A percentile compares a stretch with the other conserved stretches of the same genome.
These are phyloP conservation scores for Excoecaria cochinchinensis DNA, from an alignment of 345 rosid genomes.

Conservation along the genomic window DNA sequence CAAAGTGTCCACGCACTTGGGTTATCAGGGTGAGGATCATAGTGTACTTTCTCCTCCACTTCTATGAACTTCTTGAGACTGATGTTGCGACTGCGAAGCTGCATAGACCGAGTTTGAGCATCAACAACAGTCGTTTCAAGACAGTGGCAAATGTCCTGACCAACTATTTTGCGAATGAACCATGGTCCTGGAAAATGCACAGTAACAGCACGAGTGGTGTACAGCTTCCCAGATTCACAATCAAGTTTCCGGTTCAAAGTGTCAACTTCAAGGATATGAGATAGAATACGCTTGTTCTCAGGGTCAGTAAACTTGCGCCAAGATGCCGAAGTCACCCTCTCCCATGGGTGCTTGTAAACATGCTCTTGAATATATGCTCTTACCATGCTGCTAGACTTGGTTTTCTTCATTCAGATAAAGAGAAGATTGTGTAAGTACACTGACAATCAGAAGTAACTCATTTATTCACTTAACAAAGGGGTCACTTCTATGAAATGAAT, in stretches of 20 bases:
- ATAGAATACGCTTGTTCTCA: slow-evolving; percentile 78
- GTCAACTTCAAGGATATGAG: slow-evolving; percentile 84
- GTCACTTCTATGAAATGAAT: not conserved
- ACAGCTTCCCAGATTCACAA: slow-evolving; percentile 61
- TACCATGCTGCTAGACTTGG: slow-evolving; percentile 42
- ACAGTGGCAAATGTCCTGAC: slow-evolving; percentile 95
- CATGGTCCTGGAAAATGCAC: slow-evolving; percentile 94
- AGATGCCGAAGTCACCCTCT: slow-evolving; percentile 90
- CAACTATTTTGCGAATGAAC: slow-evolving; percentile 74
- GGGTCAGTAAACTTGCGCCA: slow-evolving; percentile 97
- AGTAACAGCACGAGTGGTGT: slow-evolving; percentile 82
- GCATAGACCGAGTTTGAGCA: slow-evolving; percentile 75
- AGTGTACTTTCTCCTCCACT: slow-evolving; percentile 83
- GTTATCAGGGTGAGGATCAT: slow-evolving; percentile 86
- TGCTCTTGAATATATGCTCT: slow-evolving; percentile 88
- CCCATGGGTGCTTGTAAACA: slow-evolving; percentile 96
- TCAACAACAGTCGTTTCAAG: slow-evolving; percentile 91
- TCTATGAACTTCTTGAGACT: slow-evolving; percentile 88
- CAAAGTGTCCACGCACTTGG: slow-evolving; percentile 79
- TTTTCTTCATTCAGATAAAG: slow-evolving; percentile 2
- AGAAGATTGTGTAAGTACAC: not conserved
- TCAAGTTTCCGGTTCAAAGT: slow-evolving; percentile 75
- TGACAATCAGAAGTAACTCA: not conserved
- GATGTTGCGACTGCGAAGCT: slow-evolving; percentile 73
- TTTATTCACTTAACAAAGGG: too few relatives aligned